These are phyloP conservation scores for Mrakia frigida DNA, from an alignment of 768 basidiomycete species.

Conservation along the genomic window DNA sequence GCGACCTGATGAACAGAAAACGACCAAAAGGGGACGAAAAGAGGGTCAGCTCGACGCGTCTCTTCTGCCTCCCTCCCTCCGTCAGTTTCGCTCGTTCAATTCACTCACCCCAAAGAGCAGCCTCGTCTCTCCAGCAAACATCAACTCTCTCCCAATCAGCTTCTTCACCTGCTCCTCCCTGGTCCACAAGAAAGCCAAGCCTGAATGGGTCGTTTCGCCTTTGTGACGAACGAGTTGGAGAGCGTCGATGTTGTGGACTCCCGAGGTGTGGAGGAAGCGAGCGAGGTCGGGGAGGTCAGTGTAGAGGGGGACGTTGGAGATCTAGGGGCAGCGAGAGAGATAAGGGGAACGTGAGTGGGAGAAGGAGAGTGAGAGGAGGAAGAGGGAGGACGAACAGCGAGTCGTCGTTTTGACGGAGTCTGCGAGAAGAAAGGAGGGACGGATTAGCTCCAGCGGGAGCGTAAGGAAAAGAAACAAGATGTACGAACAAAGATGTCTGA, in stretches of 20 bases:
- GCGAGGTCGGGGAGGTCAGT: neutral
- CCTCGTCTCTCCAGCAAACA: neutral
- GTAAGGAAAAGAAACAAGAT: neutral
- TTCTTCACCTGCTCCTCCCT: neutral
- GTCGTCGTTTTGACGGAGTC: neutral
- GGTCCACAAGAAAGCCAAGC: conserved; percentile 1
- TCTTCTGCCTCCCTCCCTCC: too few species aligned
- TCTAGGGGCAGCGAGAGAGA: neutral
- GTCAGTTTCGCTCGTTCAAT: too few species aligned
- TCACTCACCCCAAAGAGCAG: neutral
- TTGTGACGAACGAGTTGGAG: conserved; percentile 10
- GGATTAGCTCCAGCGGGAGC: neutral
- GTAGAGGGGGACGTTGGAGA: conserved; percentile 16
- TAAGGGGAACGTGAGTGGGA: neutral
- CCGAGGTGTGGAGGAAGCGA: neutral
- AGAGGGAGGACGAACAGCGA: neutral
- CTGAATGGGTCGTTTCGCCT: neutral
- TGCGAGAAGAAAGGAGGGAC: neutral
- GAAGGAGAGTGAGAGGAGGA: neutral
- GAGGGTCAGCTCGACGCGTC: neutral
- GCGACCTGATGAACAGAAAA: neutral
- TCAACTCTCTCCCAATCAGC: neutral
- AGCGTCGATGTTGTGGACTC: neutral
- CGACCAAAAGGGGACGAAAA: neutral
- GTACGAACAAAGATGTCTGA: conserved; percentile 2